Conservation (phyloP, 129 eudicot species). For the Lactuca saligna region DNA sequence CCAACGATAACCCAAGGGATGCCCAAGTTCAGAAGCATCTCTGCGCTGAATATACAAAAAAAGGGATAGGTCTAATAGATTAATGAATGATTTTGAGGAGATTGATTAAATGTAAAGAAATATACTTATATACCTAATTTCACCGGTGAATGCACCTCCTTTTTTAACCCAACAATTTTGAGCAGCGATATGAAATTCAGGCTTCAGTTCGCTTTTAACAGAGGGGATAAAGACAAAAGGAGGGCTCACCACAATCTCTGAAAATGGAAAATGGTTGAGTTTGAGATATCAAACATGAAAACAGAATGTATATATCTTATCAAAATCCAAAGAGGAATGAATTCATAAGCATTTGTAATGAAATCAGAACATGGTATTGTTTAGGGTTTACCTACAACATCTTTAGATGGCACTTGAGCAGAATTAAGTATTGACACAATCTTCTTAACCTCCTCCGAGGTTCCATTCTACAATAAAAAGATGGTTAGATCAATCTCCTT, state of each 20-base stretch:
- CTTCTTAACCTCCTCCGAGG: slow-evolving; percentile 74
- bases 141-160: slow-evolving; percentile 74
- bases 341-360: neutral
- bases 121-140: slow-evolving; percentile 50
- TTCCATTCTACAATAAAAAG: slow-evolving; percentile 65
- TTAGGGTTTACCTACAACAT: slow-evolving; percentile 47
- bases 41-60: slow-evolving; percentile 43
- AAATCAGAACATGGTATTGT: neutral
- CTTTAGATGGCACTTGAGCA: slow-evolving; percentile 66
- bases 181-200: slow-evolving; percentile 59
- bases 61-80: too few species aligned
- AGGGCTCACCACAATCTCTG: slow-evolving; percentile 71
- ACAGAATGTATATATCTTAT: neutral
- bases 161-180: slow-evolving; percentile 66
- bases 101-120: slow-evolving; percentile 5
- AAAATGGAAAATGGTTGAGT: neutral
- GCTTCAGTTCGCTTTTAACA: slow-evolving; percentile 47
- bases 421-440: slow-evolving; percentile 66
- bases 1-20: slow-evolving; percentile 78
- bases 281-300: neutral
- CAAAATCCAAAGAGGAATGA: neutral
- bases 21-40: slow-evolving; percentile 59
- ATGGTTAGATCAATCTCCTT: neutral
- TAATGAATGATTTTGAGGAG: neutral
- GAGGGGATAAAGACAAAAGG: slow-evolving; percentile 54